phyloP scores from a whole-genome alignment of 2,329 filamentous ascomycete species.

The Cordyceps fumosorosea region DNA sequence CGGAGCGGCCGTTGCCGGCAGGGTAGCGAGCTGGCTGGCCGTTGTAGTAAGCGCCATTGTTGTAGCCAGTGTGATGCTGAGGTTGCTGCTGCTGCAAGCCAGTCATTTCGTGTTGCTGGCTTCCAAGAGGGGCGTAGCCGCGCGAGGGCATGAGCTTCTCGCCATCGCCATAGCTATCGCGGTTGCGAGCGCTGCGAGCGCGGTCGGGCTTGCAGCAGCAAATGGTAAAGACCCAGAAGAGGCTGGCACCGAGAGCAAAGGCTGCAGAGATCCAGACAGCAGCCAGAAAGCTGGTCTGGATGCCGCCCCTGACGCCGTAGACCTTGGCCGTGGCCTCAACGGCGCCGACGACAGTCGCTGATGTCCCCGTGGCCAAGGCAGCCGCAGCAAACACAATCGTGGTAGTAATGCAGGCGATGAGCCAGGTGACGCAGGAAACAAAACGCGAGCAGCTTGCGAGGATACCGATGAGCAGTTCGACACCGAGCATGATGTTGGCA shows the following conservation, averaged over 20 bases:
- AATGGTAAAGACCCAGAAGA: constrained; percentile 88
- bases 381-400: constrained; percentile 55
- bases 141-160: constrained; percentile 46
- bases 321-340: constrained; percentile 58
- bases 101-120: constrained; percentile 30
- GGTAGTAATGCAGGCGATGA: constrained; percentile 61
- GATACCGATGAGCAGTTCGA: constrained; percentile 71
- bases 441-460: constrained; percentile 77
- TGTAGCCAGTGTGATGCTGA: constrained; percentile 20
- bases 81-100: constrained; percentile 29
- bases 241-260: constrained; percentile 64
- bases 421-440: constrained; percentile 74
- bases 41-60: constrained; percentile 12
- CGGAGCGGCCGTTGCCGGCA: constrained; percentile 36
- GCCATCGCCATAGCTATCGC: constrained; percentile 30
- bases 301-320: constrained; percentile 61
- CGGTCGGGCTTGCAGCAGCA: constrained; percentile 73
- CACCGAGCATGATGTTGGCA: constrained; percentile 60
- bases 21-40: constrained; percentile 32
- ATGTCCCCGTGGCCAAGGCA: constrained; percentile 67
- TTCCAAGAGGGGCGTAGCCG: constrained; percentile 30
- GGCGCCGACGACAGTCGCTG: constrained; percentile 60
- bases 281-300: constrained; percentile 65
- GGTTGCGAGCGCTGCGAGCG: constrained; percentile 26
- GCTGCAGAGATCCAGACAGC: constrained; percentile 73